A percentile compares a stretch with the other conserved stretches of the same genome.
Conservation (phyloP, 768 basidiomycete species). For the Multifurca ochricompacta region DNA sequence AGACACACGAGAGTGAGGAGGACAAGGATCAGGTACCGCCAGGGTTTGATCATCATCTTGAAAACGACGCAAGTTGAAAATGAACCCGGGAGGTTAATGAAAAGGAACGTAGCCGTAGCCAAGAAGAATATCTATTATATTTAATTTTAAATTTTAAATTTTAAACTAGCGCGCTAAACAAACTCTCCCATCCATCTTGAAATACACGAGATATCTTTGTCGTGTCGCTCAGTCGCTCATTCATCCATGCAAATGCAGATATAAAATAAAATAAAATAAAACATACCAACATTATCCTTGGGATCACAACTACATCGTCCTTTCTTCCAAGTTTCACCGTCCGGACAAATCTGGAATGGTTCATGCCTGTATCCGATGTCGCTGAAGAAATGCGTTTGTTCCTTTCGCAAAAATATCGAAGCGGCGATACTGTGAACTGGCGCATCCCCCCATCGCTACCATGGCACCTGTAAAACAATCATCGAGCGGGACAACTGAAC, state of each 20-base stretch:
- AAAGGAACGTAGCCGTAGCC: too few species aligned
- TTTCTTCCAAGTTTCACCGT: constrained; percentile 44
- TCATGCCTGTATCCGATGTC: constrained; percentile 83
- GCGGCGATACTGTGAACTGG: constrained; percentile 82
- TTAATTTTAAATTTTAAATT: too few species aligned
- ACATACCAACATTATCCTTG: constrained; percentile 59
- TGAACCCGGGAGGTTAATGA: not conserved
- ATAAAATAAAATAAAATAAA: not conserved
- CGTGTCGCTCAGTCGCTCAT: not conserved
- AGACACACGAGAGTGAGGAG: constrained; percentile 29
- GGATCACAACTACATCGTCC: constrained; percentile 69
- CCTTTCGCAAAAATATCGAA: constrained; percentile 64
- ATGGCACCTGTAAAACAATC: not conserved
- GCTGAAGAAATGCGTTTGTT: constrained; percentile 73
- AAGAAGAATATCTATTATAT: not conserved
- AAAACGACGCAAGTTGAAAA: not conserved
- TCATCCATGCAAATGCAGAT: not conserved
- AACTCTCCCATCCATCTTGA: not conserved
- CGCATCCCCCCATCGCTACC: constrained; percentile 75
- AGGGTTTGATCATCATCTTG: constrained; percentile 47
- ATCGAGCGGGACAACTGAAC: not conserved
- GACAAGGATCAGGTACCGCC: constrained; percentile 47
- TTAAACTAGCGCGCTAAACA: too few species aligned
- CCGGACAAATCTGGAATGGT: constrained; percentile 70
- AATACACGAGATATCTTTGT: not conserved